Base-by-base conservation (phyloP, 768 basidiomycete genomes). In the Pleurotus tuoliensis region DNA sequence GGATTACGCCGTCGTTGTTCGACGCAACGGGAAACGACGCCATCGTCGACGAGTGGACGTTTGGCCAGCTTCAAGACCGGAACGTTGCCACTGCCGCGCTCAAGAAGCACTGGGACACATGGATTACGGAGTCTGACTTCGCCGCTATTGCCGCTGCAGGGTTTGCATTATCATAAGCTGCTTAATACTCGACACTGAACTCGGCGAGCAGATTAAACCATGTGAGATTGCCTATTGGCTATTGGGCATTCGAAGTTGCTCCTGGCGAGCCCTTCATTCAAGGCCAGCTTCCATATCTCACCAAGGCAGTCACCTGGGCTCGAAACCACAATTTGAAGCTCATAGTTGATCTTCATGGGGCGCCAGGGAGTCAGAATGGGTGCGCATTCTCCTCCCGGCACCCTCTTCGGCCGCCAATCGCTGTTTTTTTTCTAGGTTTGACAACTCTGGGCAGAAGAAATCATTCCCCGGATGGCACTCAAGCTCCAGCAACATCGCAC, bases 61-160 rank as follows among this genome's bases (percentile, higher is more conserved):
- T 90, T 62, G 79, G 86, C 50, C 78, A 84, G 64, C 82, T 76
- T 58, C 87, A 89, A 63, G 67, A 79, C 66, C 61, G 66, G 12
- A 59, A 68, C 30, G 79, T 73, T 0, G 90, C 89, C 1, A 64
- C 63, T n/a, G 61, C 64, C n/a, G 71, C 67, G 15, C 75, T 92
- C 18, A 72, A 78, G 58, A 73, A 78, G 47, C 92, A 92, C 66
- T 93, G 91, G 90, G 69, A 89, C 60, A 86, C 85, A 0, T 94
- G 84, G 83, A 92, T 98, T 61, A 90, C 87, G 1, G 87, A 94
- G 64, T 66, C 76, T 16, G 94, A 98, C 69, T 90, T 95, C 65
- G 69, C 71, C 30, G 80, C 75, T 46, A 92, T 93, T 58, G 83
- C 87, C 51, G 83, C 80, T 44, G 90, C 90, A 5, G 88, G 89